Conservation (phyloP, 805 yeast genomes). For the Ogataea ganodermae region DNA sequence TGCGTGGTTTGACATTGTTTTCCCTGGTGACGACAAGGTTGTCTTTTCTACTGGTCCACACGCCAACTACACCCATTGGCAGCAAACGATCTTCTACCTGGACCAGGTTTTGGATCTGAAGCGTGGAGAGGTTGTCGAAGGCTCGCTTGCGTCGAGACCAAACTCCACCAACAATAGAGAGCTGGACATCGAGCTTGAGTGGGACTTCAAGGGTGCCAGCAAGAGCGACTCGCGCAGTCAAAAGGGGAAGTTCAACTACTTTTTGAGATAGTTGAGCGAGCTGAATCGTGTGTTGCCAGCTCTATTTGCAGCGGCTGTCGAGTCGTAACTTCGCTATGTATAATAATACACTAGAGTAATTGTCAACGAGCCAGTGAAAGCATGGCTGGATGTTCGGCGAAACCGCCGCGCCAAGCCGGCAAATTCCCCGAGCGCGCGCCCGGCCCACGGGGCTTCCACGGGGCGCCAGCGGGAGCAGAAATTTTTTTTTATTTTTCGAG, state of each 20-base stretch:
- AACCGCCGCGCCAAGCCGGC: background rate
- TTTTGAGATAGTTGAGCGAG: slow-evolving; percentile 56
- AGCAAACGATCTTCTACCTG: slow-evolving; percentile 93
- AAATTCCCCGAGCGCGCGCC: background rate
- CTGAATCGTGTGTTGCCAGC: background rate
- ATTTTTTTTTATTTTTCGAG: background rate
- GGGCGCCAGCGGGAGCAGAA: background rate
- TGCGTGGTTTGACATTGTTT: slow-evolving; percentile 93
- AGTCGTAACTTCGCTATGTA: background rate
- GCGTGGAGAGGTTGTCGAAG: slow-evolving; percentile 73
- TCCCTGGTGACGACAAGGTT: slow-evolving; percentile 71
- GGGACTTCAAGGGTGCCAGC: slow-evolving; percentile 49
- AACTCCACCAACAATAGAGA: slow-evolving; percentile 82
- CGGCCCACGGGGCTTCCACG: slow-evolving; percentile 5
- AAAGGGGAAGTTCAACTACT: slow-evolving; percentile 62
- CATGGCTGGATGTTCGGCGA: background rate
- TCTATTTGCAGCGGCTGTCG: no score
- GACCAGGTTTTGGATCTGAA: slow-evolving; percentile 75
- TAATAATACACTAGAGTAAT: slow-evolving; percentile 2
- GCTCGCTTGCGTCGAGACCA: slow-evolving; percentile 75
- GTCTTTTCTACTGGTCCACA: slow-evolving; percentile 93
- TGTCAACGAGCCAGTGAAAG: background rate
- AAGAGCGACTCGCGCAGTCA: slow-evolving; percentile 47
- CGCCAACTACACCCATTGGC: slow-evolving; percentile 96
- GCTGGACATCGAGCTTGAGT: slow-evolving; percentile 74